Evolutionary conservation across 2,329 filamentous ascomycete genomes (phyloP).

Genomic region (Epichloe sp.): DNA sequence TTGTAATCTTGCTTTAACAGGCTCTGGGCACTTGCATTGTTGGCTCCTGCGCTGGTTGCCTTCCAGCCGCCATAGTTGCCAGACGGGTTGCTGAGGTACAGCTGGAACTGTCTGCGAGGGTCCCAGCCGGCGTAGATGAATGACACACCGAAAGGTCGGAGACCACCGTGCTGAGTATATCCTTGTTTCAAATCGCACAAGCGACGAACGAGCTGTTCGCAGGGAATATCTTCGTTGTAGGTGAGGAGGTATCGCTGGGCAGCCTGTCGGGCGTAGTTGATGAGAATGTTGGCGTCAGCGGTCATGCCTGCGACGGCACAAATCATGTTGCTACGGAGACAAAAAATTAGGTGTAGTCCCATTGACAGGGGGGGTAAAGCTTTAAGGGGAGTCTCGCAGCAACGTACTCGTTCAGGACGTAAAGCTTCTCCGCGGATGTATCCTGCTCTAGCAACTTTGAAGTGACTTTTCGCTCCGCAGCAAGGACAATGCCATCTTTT

Average conservation of each 20-base stretch:
- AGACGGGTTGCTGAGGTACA: constrained; percentile 97
- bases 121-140: constrained; percentile 99
- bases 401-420: constrained; percentile 91
- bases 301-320: constrained; percentile 99
- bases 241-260: constrained; percentile 96
- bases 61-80: constrained; percentile 99
- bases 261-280: constrained; percentile 97
- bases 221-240: constrained; percentile 99
- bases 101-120: constrained; percentile 88
- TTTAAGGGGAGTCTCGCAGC: no score
- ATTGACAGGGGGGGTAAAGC: not conserved
- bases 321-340: constrained; percentile 80
- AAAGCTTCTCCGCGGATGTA: constrained; percentile 98
- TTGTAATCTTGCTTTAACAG: constrained; percentile 99
- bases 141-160: constrained; percentile 93
- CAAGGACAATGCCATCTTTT: constrained; percentile 95
- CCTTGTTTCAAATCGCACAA: constrained; percentile 98
- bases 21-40: constrained; percentile 95
- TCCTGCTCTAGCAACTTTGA: constrained; percentile 99
- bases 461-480: constrained; percentile 96
- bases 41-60: constrained; percentile 92
- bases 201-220: constrained; percentile 92
- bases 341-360: not conserved
- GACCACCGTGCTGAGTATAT: constrained; percentile 97
- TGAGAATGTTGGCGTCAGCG: constrained; percentile 98